Base-by-base conservation (phyloP, 140 eudicot species). In the Oenanthe javanica region DNA sequence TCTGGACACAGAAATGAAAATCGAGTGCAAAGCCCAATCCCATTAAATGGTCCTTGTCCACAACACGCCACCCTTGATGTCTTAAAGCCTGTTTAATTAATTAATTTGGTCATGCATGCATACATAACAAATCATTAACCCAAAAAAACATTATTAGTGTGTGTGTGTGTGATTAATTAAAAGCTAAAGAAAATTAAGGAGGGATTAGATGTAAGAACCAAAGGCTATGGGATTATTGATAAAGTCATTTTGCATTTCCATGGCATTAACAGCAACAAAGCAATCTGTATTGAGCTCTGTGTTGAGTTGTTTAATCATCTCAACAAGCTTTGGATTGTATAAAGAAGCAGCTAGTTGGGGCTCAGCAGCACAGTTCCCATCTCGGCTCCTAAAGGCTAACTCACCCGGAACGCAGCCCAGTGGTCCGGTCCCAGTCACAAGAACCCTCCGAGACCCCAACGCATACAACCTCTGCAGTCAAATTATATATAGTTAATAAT, bases 401-500 rank as follows among this genome's bases (percentile, higher is more conserved):
- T 89, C 86, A 16, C 92, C 89, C 23, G 97, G 97, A 13, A 89
- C 96, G 78, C 97, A 93, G 10, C 97, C 97, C 25, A 93, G 61
- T 1, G 97, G 97, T 43, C 97, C 97, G 0, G 89, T 86, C 77
- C 97, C 97, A 0, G 96, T 91, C 85, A 93, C 98, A 61, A 93
- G 81, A 38, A 93, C 87, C 42, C 93, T 79, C 75, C 94, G 78
- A 0, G 90, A 90, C 77, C 98, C 98, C 79, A 93, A 67, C 0
- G 85, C 85, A 50, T 81, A 89, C 23, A 93, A 79, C 73, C 85
- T 84, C 98, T 93, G 80, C 66, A 72, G 43, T 15, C 96, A 43
- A 71, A 12, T 69, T 25, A 36, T 36, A 36, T 36, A 36, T 36
- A 36, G 40, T 36, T 36, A 36, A 36, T 36, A 36, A 36, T 36